Conservation (phyloP, 2,329 filamentous ascomycete genomes). For the Xylaria sp. region DNA sequence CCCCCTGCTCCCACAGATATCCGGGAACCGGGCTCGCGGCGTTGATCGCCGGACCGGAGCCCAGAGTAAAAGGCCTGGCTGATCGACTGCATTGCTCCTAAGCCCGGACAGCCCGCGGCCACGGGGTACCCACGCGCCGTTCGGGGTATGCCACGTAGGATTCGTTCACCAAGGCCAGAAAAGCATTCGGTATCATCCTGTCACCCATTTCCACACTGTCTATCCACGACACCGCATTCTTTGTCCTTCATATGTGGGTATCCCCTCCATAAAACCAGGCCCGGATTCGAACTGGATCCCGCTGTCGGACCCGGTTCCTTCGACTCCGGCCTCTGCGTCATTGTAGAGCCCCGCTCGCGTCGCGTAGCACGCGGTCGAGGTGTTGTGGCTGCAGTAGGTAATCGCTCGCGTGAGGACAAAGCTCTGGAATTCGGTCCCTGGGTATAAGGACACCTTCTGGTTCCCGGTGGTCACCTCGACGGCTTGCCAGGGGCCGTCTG, state of each 20-base stretch:
- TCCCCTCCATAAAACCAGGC: slow-evolving; percentile 32
- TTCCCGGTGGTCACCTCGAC: slow-evolving; percentile 31
- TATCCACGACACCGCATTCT: slow-evolving; percentile 30
- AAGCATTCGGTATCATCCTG: slow-evolving; percentile 30
- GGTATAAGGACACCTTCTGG: slow-evolving; percentile 34
- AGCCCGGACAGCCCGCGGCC: slow-evolving; percentile 37
- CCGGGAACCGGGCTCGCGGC: slow-evolving; percentile 38
- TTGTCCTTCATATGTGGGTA: slow-evolving; percentile 29
- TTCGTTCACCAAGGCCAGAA: slow-evolving; percentile 30
- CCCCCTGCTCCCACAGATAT: slow-evolving; percentile 28
- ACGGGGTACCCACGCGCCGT: slow-evolving; percentile 35
- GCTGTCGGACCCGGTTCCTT: slow-evolving; percentile 30
- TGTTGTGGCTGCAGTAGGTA: slow-evolving; percentile 35
- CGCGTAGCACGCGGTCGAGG: slow-evolving; percentile 27
- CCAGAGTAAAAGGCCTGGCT: slow-evolving; percentile 34
- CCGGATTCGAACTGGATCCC: slow-evolving; percentile 26
- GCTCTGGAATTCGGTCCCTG: slow-evolving; percentile 34
- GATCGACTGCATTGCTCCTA: slow-evolving; percentile 32
- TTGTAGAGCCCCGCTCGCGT: slow-evolving; percentile 36
- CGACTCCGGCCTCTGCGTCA: slow-evolving; percentile 28
- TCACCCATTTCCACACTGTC: slow-evolving; percentile 31
- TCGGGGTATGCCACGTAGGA: slow-evolving; percentile 36
- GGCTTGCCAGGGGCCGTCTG: slow-evolving; percentile 41
- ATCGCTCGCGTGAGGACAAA: slow-evolving; percentile 35
- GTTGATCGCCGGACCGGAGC: slow-evolving; percentile 28